Conservation (phyloP, 2,329 filamentous ascomycete species). For the Cladosporium sp. region DNA sequence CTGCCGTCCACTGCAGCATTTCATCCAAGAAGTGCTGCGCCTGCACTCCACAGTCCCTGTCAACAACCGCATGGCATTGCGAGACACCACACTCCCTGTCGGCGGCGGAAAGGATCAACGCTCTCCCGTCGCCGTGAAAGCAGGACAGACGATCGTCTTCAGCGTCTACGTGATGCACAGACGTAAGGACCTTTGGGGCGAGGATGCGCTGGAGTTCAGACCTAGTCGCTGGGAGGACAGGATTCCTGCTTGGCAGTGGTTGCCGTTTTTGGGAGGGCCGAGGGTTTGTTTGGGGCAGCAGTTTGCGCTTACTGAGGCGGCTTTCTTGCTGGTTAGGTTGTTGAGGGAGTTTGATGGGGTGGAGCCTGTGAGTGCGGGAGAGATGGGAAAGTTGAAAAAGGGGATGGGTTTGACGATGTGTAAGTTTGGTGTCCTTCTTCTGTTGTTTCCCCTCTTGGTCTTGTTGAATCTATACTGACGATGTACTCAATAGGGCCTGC, state of each 20-base stretch:
- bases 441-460: no score
- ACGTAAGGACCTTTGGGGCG: constrained; percentile 44
- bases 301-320: constrained; percentile 43
- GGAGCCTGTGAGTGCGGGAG: constrained; percentile 16
- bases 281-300: constrained; percentile 43
- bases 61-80: constrained; percentile 47
- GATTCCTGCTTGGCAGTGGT: constrained; percentile 19
- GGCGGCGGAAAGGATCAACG: constrained; percentile 46
- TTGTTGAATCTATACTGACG: background rate
- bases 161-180: constrained; percentile 47
- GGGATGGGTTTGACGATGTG: constrained; percentile 23
- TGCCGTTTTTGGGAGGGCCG: constrained; percentile 40
- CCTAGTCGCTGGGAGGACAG: constrained; percentile 43
- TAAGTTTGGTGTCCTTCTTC: background rate
- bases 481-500: background rate
- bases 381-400: constrained; percentile 19
- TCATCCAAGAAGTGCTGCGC: constrained; percentile 60
- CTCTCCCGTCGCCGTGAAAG: constrained; percentile 46
- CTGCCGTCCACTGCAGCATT: constrained; percentile 42
- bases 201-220: constrained; percentile 45
- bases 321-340: constrained; percentile 40
- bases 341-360: constrained; percentile 36
- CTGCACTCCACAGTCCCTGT: constrained; percentile 51
- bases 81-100: constrained; percentile 48
- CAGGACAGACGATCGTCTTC: constrained; percentile 43